phyloP scores from a whole-genome alignment of 306 rosid species.

The Luffa aegyptiaca region DNA sequence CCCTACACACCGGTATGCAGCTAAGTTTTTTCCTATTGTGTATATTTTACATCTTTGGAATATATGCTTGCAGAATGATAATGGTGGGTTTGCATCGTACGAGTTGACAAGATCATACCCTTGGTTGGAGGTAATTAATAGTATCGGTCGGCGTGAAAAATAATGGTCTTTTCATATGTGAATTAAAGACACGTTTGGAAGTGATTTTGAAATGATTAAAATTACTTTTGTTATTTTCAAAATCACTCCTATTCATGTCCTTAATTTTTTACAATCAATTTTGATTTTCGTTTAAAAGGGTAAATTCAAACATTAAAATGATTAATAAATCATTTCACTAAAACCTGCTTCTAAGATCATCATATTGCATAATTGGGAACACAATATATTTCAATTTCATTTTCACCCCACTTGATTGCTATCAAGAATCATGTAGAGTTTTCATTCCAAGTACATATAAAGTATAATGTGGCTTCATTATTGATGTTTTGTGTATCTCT shows the following conservation, averaged over 20 bases:
- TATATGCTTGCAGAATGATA: constrained; percentile 44
- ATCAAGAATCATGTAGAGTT: background rate
- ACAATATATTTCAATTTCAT: background rate
- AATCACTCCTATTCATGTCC: no score
- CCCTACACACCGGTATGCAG: no score
- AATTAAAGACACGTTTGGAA: no score
- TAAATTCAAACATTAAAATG: no score
- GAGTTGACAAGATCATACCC: constrained; percentile 83
- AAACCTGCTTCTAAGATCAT: no score
- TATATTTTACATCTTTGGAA: background rate
- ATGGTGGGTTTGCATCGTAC: constrained; percentile 84
- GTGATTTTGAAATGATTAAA: no score
- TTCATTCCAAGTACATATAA: background rate
- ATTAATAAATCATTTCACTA: no score
- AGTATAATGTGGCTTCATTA: background rate
- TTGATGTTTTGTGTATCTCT: background rate
- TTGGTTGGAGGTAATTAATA: constrained; percentile 76
- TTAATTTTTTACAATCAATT: no score
- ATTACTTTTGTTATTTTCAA: no score
- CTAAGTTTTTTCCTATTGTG: background rate
- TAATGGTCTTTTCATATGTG: background rate
- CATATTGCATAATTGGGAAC: no score
- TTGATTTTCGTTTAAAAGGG: no score
- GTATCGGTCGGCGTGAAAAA: background rate
- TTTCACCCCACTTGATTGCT: no score